Base-by-base conservation (phyloP, 2,329 filamentous ascomycete genomes). In the Exserohilum turcica region DNA sequence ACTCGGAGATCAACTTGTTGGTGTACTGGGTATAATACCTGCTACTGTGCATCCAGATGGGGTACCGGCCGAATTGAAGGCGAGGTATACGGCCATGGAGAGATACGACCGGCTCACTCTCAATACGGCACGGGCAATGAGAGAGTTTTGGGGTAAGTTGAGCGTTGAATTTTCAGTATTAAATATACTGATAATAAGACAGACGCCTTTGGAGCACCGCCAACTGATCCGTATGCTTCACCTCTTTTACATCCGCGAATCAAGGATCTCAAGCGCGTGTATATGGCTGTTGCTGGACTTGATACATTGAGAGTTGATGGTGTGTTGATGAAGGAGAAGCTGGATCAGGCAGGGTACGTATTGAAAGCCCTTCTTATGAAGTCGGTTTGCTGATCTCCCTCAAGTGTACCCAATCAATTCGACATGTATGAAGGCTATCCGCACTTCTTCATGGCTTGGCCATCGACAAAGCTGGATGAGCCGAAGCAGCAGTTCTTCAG, bases 31-130 rank as follows among this genome's bases (percentile, higher is more conserved):
- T 1, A 54, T 75, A 15, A 71, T 75, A 5, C 76, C 76, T 6
- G 65, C 64, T 3, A 73, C 74, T 0, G 57, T 76, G 4, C 74
- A 76, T 49, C 73, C 65, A 6, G 68, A 74, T 36, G 66, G 63
- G 28, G 68, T 77, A 8, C 76, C 76, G 0, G 68, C 61, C 4
- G 60, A 67, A n/a, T 61, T 75, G 36, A 71, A 68, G 47, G 45
- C 58, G 3, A 65, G 61, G 21, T 77, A 70, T 47, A 76, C 64
- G 5, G 61, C 72, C 3, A 74, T 71, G 49, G 56, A 70, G 9
- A 73, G 77, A 43, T 72, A 77, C 56, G 68, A 67, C 8, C 62
- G 68, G 29, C 57, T 71, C 28, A 76, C 74, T 1, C 67, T 77
- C 29, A 73, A 77, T 45, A 74, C 73, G 0, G 57, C 50, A 6